A percentile compares a stretch with the other conserved stretches of the same genome.
These are phyloP conservation scores for Fistulina hepatica DNA, from an alignment of 1,284 basidiomycete species.

Conservation along the genomic window DNA sequence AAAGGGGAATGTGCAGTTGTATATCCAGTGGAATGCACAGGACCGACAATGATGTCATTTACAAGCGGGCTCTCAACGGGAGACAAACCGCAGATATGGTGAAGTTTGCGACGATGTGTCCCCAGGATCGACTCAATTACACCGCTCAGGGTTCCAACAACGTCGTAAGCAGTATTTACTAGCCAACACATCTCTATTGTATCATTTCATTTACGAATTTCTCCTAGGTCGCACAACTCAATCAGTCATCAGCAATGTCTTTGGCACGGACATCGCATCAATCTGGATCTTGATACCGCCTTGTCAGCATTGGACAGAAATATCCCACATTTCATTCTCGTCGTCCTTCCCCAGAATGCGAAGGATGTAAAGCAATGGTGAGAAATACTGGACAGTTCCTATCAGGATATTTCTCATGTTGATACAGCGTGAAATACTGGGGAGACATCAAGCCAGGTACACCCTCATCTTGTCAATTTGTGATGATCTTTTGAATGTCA, in stretches of 20 bases:
- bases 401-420: not conserved
- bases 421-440: constrained; percentile 4
- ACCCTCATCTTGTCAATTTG: not conserved
- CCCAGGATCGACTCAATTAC: constrained; percentile 24
- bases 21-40: too few relatives aligned
- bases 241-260: not conserved
- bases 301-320: not conserved
- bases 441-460: constrained; percentile 21
- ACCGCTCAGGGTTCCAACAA: constrained; percentile 25
- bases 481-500: not conserved
- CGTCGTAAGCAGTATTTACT: constrained; percentile 5
- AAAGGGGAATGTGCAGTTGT: too few relatives aligned
- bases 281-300: not conserved
- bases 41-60: too few relatives aligned
- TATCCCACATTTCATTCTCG: constrained; percentile 32
- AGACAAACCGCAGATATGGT: constrained; percentile 30
- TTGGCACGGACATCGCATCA: not conserved
- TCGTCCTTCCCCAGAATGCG: constrained; percentile 3
- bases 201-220: not conserved
- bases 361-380: constrained; percentile 11
- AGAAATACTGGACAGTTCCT: constrained; percentile 12
- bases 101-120: constrained; percentile 31
- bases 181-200: constrained; percentile 7
- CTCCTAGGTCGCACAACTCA: too few relatives aligned
- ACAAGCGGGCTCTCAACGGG: constrained; percentile 22